These are phyloP conservation scores for Mycena floridula DNA, from an alignment of 768 basidiomycete species.

Conservation along the genomic window DNA sequence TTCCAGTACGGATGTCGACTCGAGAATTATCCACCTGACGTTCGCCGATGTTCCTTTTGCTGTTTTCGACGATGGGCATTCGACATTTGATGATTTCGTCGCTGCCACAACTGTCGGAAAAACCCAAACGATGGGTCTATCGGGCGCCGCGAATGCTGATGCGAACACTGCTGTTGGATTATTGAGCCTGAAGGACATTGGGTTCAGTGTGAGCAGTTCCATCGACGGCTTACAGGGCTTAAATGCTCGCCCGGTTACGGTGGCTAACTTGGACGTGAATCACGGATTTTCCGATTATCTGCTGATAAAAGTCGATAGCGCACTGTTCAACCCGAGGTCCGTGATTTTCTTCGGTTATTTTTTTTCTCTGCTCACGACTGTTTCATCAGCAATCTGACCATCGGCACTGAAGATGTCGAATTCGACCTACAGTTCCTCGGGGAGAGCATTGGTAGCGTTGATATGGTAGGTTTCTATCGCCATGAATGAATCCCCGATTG, in stretches of 20 bases:
- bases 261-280: conserved; percentile 57
- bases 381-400: conserved; percentile 32
- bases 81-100: conserved; percentile 55
- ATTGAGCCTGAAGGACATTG: conserved; percentile 50
- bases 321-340: conserved; percentile 62
- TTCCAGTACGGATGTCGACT: conserved; percentile 53
- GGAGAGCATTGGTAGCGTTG: conserved; percentile 24
- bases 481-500: conserved; percentile 30
- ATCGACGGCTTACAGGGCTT: conserved; percentile 65
- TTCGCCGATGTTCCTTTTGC: conserved; percentile 58
- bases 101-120: conserved; percentile 50
- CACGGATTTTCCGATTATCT: conserved; percentile 62
- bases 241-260: conserved; percentile 46
- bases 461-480: conserved; percentile 53
- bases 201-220: conserved; percentile 50
- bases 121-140: conserved; percentile 40
- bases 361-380: background rate
- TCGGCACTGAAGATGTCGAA: conserved; percentile 58
- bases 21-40: conserved; percentile 52
- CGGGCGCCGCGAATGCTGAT: conserved; percentile 49
- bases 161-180: conserved; percentile 62
- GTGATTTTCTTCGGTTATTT: conserved; percentile 8
- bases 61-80: conserved; percentile 40
- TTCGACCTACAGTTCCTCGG: conserved; percentile 55
- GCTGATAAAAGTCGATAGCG: conserved; percentile 58